Conservation (phyloP, 257 asterid species). For the Solanum medicagineum region DNA sequence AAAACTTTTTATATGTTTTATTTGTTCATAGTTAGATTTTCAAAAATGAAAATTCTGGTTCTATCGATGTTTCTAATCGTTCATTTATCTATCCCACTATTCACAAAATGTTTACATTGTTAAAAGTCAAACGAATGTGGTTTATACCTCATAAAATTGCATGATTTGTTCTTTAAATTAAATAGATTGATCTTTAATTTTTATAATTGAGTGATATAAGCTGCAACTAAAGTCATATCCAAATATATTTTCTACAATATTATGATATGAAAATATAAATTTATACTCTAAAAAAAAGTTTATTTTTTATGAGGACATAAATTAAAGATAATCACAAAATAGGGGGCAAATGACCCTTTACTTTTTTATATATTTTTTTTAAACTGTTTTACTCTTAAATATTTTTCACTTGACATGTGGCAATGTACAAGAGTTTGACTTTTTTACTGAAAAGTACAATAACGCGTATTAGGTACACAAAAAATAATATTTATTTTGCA, state of each 20-base stretch:
- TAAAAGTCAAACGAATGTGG: not conserved
- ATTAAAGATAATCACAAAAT: not conserved
- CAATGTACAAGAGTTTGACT: slow-evolving; percentile 22
- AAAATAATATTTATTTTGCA: not conserved
- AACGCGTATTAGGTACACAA: slow-evolving; percentile 38
- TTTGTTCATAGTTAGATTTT: not conserved
- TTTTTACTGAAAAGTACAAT: not conserved
- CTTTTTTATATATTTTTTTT: not conserved
- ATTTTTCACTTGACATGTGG: not conserved
- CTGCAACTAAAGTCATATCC: not conserved
- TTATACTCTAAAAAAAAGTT: not conserved
- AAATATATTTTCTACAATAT: not conserved
- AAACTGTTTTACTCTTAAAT: not conserved
- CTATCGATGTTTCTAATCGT: accelerated
- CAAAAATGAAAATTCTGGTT: not conserved
- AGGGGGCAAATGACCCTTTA: not conserved
- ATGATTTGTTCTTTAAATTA: not conserved
- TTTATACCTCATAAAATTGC: not conserved
- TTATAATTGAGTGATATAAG: too few species aligned
- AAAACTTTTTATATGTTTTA: not conserved
- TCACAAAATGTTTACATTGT: not conserved
- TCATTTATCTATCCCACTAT: not conserved
- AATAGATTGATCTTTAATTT: not conserved
- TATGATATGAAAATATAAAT: not conserved
- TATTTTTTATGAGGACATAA: not conserved